Percentiles rank a stretch among this genome's conserved stretches.
Conservation (phyloP, 495 filamentous ascomycete genomes). For the Daldinia grandis region DNA sequence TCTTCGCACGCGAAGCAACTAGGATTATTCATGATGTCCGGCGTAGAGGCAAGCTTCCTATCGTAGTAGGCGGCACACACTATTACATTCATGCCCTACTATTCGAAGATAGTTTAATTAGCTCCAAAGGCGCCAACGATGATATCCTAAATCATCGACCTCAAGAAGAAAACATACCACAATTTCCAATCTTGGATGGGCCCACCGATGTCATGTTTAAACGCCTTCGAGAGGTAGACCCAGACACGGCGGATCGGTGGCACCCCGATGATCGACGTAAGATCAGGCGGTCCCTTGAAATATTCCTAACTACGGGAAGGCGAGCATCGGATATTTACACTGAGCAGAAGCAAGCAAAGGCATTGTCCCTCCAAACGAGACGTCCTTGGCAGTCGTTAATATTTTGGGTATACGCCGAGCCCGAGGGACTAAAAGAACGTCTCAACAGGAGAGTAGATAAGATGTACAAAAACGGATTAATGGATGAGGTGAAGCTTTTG, state of each 20-base stretch:
- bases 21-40: constrained; percentile 80
- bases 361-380: constrained; percentile 6
- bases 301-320: constrained; percentile 80
- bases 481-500: constrained; percentile 70
- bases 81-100: constrained; percentile 92
- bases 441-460: constrained; percentile 79
- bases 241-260: constrained; percentile 88
- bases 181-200: constrained; percentile 76
- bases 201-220: constrained; percentile 73
- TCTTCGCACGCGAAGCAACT: constrained; percentile 74
- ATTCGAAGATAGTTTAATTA: constrained; percentile 72
- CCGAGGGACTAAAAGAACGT: constrained; percentile 69
- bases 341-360: constrained; percentile 64
- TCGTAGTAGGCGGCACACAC: constrained; percentile 92
- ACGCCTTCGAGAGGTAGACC: constrained; percentile 81
- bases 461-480: constrained; percentile 81
- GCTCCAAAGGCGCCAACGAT: constrained; percentile 39
- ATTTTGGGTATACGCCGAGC: constrained; percentile 86
- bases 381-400: constrained; percentile 72
- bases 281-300: constrained; percentile 88
- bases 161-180: constrained; percentile 50
- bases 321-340: constrained; percentile 89
- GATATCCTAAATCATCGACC: constrained; percentile 18
- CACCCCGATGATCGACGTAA: constrained; percentile 92
- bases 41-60: constrained; percentile 77